phyloP scores from a whole-genome alignment of 305 asterid genomes.

The Fraxinus velutina region DNA sequence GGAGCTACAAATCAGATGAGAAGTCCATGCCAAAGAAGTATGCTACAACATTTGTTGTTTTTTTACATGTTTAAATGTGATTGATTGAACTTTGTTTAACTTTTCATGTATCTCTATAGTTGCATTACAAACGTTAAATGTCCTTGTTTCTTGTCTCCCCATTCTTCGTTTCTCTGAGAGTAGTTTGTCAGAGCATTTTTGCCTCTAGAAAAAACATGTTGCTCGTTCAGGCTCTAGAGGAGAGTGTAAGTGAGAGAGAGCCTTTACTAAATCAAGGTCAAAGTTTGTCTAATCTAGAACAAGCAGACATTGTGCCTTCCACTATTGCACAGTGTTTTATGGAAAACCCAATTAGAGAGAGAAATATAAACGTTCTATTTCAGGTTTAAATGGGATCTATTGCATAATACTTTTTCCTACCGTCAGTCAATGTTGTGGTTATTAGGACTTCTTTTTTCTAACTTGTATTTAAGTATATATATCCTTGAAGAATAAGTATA shows the following conservation, averaged over 20 bases:
- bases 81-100: background rate
- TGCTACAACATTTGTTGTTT: conserved; percentile 25
- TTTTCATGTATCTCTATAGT: background rate
- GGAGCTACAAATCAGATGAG: conserved; percentile 95
- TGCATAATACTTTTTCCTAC: background rate
- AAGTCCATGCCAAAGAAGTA: conserved; percentile 91
- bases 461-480: background rate
- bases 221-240: conserved; percentile 7
- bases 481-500: background rate
- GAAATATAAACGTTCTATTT: background rate
- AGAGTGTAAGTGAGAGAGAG: conserved; percentile 2
- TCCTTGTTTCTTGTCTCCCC: background rate
- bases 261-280: background rate
- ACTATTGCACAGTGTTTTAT: conserved; percentile 2
- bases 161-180: background rate
- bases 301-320: background rate
- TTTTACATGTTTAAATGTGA: background rate
- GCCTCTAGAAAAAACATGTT: conserved; percentile 4
- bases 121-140: conserved; percentile 2
- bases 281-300: background rate
- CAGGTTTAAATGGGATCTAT: background rate
- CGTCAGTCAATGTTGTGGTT: background rate
- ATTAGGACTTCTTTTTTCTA: conserved; percentile 10
- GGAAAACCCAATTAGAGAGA: background rate
- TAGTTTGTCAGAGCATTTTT: background rate